phyloP scores from a whole-genome alignment of 2,329 filamentous ascomycete genomes.

The Malbranchea zuffiana region DNA sequence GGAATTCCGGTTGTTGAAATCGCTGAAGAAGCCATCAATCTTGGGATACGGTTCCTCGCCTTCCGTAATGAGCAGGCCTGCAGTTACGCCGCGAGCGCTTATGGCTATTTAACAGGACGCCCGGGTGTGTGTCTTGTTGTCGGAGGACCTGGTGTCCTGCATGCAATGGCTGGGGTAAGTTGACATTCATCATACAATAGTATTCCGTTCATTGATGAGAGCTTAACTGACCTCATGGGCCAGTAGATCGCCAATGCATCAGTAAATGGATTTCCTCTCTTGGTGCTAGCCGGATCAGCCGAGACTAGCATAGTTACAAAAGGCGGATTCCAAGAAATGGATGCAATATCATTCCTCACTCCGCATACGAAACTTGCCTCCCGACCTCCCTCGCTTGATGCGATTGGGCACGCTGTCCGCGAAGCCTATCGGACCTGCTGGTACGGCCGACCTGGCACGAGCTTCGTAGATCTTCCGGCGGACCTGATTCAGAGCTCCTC shows the following conservation, averaged over 20 bases:
- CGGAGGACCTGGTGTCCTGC: constrained; percentile 48
- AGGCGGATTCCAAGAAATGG: constrained; percentile 48
- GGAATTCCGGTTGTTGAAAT: constrained; percentile 49
- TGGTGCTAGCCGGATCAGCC: constrained; percentile 45
- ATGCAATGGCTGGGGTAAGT: constrained; percentile 46
- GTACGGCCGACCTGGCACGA: constrained; percentile 44
- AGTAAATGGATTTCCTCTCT: constrained; percentile 45
- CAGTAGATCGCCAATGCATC: constrained; percentile 39
- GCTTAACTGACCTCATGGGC: neutral
- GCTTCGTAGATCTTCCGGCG: constrained; percentile 46
- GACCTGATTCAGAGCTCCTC: constrained; percentile 41
- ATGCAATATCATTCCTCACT: constrained; percentile 43
- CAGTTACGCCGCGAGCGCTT: constrained; percentile 47
- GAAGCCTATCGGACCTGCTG: constrained; percentile 44
- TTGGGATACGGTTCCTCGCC: constrained; percentile 48
- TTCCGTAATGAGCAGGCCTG: constrained; percentile 51
- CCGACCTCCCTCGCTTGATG: constrained; percentile 37
- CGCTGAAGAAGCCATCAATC: constrained; percentile 45
- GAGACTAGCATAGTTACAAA: constrained; percentile 43
- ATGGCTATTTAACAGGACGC: constrained; percentile 47
- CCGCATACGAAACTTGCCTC: constrained; percentile 45
- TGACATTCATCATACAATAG: constrained; percentile 1
- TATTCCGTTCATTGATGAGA: constrained; percentile 6
- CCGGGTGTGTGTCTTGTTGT: constrained; percentile 50
- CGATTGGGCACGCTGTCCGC: constrained; percentile 38